Evolutionary conservation across 495 filamentous ascomycete genomes (phyloP).

Genomic region (Podospora australis): DNA sequence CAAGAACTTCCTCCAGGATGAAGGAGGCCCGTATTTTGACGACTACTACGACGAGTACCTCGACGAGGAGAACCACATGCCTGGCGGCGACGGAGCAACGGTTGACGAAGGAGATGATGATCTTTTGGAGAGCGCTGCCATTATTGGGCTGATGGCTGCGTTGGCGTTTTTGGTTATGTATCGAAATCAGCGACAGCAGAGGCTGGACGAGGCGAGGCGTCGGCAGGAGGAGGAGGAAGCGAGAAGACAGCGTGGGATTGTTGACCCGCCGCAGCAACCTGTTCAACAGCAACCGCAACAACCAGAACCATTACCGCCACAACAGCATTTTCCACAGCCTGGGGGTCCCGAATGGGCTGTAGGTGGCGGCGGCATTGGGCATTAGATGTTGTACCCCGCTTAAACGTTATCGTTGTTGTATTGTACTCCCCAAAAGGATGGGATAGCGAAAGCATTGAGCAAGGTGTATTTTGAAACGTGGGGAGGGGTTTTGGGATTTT

Average conservation of each 20-base stretch:
- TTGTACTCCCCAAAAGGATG: not conserved
- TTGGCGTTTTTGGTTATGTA: constrained; percentile 77
- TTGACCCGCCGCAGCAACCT: constrained; percentile 16
- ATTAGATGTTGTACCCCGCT: constrained; percentile 36
- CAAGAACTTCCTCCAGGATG: constrained; percentile 71
- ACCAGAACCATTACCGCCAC: constrained; percentile 5
- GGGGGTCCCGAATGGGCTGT: constrained; percentile 69
- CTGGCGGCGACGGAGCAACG: constrained; percentile 43
- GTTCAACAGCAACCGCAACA: constrained; percentile 3
- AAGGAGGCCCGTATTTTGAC: constrained; percentile 56
- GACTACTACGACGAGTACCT: constrained; percentile 48
- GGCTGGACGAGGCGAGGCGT: constrained; percentile 49
- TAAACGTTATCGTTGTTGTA: not conserved
- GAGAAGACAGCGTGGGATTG: no score
- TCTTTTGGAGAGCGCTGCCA: constrained; percentile 76
- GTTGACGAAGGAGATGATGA: constrained; percentile 60
- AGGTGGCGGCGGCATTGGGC: constrained; percentile 70
- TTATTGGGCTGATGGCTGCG: constrained; percentile 67
- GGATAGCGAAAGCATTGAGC: not conserved
- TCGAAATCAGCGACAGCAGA: constrained; percentile 67
- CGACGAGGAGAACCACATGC: constrained; percentile 27
- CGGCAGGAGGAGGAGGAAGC: constrained; percentile 32
- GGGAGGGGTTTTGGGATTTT: not conserved
- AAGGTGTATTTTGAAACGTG: not conserved
- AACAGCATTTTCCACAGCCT: constrained; percentile 54